phyloP scores from a whole-genome alignment of 768 basidiomycete genomes.

The Saitozyma sp. region DNA sequence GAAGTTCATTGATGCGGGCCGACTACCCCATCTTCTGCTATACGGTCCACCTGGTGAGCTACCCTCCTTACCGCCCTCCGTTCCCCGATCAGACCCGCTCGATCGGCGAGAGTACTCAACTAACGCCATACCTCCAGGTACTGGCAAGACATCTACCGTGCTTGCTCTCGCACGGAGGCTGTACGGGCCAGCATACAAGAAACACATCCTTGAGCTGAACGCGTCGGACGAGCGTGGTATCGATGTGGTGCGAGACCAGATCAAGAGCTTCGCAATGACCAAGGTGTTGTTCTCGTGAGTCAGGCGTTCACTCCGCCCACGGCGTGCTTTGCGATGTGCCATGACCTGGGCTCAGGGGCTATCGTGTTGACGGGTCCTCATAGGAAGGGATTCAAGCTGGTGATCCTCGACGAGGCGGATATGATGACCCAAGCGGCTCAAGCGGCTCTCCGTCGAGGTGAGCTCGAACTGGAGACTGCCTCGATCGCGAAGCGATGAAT shows the following conservation, averaged over 20 bases:
- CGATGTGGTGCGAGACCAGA: slow-evolving; percentile 96
- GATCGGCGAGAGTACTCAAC: too few relatives aligned
- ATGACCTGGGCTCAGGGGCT: neutral
- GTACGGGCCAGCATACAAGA: slow-evolving; percentile 80
- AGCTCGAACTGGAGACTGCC: slow-evolving; percentile 10
- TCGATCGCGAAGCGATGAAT: too few relatives aligned
- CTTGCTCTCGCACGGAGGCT: slow-evolving; percentile 91
- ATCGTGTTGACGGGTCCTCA: slow-evolving; percentile 31
- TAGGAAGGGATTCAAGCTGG: slow-evolving; percentile 93
- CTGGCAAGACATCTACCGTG: slow-evolving; percentile 97
- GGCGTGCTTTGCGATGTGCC: slow-evolving; percentile 32
- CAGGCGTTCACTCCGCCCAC: neutral
- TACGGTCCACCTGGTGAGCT: slow-evolving; percentile 85
- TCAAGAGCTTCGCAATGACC: slow-evolving; percentile 97
- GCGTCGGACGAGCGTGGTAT: slow-evolving; percentile 98
- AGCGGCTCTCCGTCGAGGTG: slow-evolving; percentile 82
- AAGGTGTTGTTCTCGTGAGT: slow-evolving; percentile 66
- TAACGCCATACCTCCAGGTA: slow-evolving; percentile 51
- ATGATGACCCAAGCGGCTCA: slow-evolving; percentile 99
- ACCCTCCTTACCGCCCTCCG: neutral
- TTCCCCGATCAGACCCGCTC: too few relatives aligned
- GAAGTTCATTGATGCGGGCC: slow-evolving; percentile 91
- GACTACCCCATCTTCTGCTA: slow-evolving; percentile 90
- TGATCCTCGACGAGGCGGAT: slow-evolving; percentile 98
- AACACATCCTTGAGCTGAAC: slow-evolving; percentile 95